Evolutionary conservation across 306 rosid species (phyloP), one percentile per base, ranked within the genome.

Genomic region (Pyrus communis): DNA sequence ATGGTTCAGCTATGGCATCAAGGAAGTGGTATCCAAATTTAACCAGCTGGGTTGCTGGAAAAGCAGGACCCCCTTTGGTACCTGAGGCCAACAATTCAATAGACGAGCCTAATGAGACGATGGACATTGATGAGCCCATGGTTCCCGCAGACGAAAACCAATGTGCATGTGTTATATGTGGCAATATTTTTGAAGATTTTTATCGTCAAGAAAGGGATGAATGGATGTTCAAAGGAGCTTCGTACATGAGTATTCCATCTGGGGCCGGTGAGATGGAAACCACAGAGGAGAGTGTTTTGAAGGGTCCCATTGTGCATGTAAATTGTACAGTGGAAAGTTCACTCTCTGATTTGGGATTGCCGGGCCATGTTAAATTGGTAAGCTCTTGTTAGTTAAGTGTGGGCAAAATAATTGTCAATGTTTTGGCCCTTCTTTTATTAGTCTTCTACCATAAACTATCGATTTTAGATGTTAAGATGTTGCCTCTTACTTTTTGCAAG

Each of bases 151-250:
- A 93, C 61, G 98, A 93, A 85, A 87, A 67, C 71, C 96, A 90
- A 35, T 91, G 89, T 78, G 89, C 79, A 33, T 93, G 97, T 81
- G 75, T 87, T 59, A 80, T 91, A 78, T 93, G 98, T 74, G 97
- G 98, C 28, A 89, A 88, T 76, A 78, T 88, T 75, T 93, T 93
- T 81, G 98, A 93, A 87, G 98, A 93, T 74, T 59, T 88, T 40
- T 91, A 87, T 76, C 79, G 88, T 71, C 88, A 78, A 72, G 94
- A 91, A 75, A 85, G 68, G 73, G 85, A 77, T 21, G 86, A 82
- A 66, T 93, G 97, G 99, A 86, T 93, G 97, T 91, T 91, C 93
- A 90, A 84, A 74, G 96, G 89, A 76, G 97, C 96, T 38, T 71
- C 58, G 65, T 82, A 86, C 81, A 19, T 88, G 84, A 79, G 79